Evolutionary conservation across 2,329 filamentous ascomycete species (phyloP), one percentile per base, ranked within the genome.

Genomic region (Laburnicola sp.): DNA sequence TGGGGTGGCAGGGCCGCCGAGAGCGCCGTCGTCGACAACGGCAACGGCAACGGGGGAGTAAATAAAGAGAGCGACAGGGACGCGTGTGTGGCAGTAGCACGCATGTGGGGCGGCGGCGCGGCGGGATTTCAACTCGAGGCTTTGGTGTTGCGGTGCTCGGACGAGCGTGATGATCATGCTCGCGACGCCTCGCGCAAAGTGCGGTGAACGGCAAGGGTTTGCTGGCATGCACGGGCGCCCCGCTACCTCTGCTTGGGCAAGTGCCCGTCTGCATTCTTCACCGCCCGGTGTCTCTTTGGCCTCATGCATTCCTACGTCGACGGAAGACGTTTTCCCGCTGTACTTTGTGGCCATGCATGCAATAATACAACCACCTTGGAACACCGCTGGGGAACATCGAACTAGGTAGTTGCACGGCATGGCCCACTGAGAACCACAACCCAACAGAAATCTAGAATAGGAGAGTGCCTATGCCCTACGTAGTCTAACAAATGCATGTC

Each of bases 141-240:
- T 32, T 16, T 32, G 43, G 37, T 4, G 6, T 27, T 4, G 3
- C 37, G 4, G 28, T 10, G 28, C 28, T 30, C 28, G 28, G 28
- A 30, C 30, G 23, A 9, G n/a, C n/a, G n/a, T n/a, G n/a, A n/a
- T n/a, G n/a, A n/a, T n/a, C n/a, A n/a, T n/a, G n/a, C n/a, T n/a
- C 43, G 25, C 39, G 45, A 44, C 39, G 41, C 31, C 52, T 60
- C 55, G 58, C 53, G 47, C 46, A 58, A 60, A 37, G 25, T 48
- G 48, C 58, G 58, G 58, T 60, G 58, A 50, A 51, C 34, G 50
- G 26, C 53, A 51, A 40, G 58, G 56, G 49, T 50, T 48, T 48
- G 47, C 51, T 53, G 48, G 45, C 47, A 47, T 21, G 21, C 11
- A 35, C 30, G 34, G 23, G n/a, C 21, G 22, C 21, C 34, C 40